Evolutionary conservation across 768 basidiomycete species (phyloP).

Genomic region (Rhodotorula kratochvilovae): DNA sequence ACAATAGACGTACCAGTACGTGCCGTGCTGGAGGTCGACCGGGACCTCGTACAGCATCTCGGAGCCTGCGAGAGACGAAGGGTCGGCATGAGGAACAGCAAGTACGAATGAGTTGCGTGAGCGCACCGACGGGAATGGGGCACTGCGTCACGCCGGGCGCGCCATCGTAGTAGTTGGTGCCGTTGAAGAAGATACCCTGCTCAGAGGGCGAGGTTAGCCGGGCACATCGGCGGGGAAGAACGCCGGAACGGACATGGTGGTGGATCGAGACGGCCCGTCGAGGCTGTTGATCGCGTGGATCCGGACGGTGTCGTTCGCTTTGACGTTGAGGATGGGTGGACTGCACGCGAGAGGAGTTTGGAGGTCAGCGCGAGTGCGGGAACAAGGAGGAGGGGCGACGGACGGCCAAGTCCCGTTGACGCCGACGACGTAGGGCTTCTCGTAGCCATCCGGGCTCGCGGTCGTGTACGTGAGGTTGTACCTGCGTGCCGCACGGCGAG

Average conservation of each 20-base stretch:
- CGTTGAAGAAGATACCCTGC: conserved; percentile 84
- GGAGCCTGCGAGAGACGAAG: background rate
- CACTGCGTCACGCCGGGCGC: conserved; percentile 76
- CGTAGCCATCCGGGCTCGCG: conserved; percentile 75
- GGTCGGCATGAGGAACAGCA: no score
- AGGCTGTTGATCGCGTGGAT: conserved; percentile 58
- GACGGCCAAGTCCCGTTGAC: conserved; percentile 94
- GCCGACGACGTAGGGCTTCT: conserved; percentile 68
- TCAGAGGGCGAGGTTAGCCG: conserved; percentile 53
- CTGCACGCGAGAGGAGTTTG: conserved; percentile 48
- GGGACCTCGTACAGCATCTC: conserved; percentile 25
- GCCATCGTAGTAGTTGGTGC: conserved; percentile 81
- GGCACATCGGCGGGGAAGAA: conserved; percentile 28
- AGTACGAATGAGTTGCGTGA: conserved; percentile 38
- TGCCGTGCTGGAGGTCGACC: conserved; percentile 25
- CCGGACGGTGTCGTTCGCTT: conserved; percentile 64
- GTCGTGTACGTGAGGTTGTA: conserved; percentile 87
- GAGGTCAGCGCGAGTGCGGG: background rate
- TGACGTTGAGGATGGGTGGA: conserved; percentile 74
- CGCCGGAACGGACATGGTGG: conserved; percentile 56
- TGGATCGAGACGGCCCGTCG: conserved; percentile 50
- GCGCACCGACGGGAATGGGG: conserved; percentile 62
- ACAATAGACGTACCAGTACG: conserved; percentile 37
- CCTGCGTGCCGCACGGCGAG: conserved; percentile 43
- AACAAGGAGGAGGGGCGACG: background rate